Percentiles rank a stretch among this genome's conserved stretches.
phyloP scores from a whole-genome alignment of 805 yeast genomes.

The Zygosaccharomyces pseudorouxii region DNA sequence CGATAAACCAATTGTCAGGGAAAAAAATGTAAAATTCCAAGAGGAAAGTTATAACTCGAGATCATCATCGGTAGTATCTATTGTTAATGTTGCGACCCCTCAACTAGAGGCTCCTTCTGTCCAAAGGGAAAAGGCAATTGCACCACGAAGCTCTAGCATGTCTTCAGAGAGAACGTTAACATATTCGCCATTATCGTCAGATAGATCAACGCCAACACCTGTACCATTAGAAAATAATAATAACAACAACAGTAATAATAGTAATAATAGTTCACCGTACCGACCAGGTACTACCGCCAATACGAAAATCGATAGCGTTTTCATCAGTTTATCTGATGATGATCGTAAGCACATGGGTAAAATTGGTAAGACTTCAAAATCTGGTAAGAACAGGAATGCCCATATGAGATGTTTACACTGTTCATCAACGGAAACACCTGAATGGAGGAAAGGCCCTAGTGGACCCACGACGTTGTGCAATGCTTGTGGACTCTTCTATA shows the following conservation, averaged over 20 bases:
- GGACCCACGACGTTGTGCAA: conserved; percentile 75
- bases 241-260: neutral
- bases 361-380: conserved; percentile 15
- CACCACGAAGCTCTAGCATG: conserved; percentile 6
- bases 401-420: conserved; percentile 21
- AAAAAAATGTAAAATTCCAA: conserved; percentile 2
- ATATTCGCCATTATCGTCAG: conserved; percentile 8
- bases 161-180: conserved; percentile 9
- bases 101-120: neutral
- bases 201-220: conserved; percentile 5
- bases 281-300: neutral
- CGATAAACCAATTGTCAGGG: neutral
- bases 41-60: conserved; percentile 5
- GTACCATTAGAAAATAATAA: neutral
- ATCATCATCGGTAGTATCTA: conserved; percentile 12
- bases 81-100: conserved; percentile 4
- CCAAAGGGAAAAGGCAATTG: conserved; percentile 1
- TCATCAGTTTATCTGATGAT: conserved; percentile 1
- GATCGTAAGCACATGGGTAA: conserved; percentile 6
- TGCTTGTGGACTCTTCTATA: conserved; percentile 76
- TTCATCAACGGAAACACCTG: conserved; percentile 47
- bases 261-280: neutral
- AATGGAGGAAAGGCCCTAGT: conserved; percentile 79
- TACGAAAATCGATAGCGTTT: neutral
- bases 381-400: conserved; percentile 16